Base-by-base conservation (phyloP, 208 protist species). In the Naegleria fowleri region DNA sequence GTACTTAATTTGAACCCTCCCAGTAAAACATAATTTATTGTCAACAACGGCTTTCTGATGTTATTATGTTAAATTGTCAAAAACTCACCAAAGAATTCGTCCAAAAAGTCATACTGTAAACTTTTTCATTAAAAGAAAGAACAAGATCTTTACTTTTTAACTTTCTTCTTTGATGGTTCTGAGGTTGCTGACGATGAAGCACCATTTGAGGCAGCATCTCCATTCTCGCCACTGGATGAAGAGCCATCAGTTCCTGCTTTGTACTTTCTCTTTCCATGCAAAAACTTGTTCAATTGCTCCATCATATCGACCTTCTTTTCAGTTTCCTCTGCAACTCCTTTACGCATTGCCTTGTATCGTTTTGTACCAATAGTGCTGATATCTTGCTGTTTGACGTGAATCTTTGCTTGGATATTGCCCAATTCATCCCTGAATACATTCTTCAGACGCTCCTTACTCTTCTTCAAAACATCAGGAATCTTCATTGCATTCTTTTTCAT, bases 351-450 rank as follows among this genome's bases (percentile, higher is more conserved):
- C 22, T 25, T 55, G 51, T 29, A 67, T 29, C 22, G 11, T 29
- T 67, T 67, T 67, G 55, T 67, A 67, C 55, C 84, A 55, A 88
- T 88, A 33, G 39, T 88, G 6, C 33, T 38, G 33, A 88, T 58
- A 11, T 90, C 48, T 90, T 90, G 48, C 58, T 90, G 75, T 51
- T 90, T 6, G 15, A 90, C 79, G 33, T 76, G 51, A 19, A 90
- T 36, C 25, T 38, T 48, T 6, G 40, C 88, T 58, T 86, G 36
- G 4, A 13, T 5, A 36, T 51, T 76, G 16, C 88, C 88, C 5
- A 90, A 29, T 38, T 51, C 88, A 38, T 86, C 51, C 5, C 13
- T 58, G 13, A 38, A 55, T 0, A 90, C n/a, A 58, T 90, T 90
- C 48, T 90, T 90, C 6, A 39, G n/a, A 19, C n/a, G 13, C 3